Evolutionary conservation across 805 yeast genomes (phyloP).

Genomic region (Cyberlindnera meyerae): DNA sequence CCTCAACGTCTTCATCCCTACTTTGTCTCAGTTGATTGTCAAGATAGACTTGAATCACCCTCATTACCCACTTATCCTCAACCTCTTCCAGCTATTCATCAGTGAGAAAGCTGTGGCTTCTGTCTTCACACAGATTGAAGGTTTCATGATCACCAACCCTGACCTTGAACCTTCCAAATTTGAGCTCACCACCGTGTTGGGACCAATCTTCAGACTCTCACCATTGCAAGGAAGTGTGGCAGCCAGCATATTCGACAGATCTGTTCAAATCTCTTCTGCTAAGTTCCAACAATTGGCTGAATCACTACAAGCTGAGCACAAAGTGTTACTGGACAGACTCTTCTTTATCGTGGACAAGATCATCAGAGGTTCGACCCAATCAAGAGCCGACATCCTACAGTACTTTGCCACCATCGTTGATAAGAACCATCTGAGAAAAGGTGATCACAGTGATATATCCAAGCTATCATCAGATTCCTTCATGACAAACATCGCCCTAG

Average conservation of each 20-base stretch:
- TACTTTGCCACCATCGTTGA: constrained; percentile 76
- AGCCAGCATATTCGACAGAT: constrained; percentile 38
- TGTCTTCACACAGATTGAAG: constrained; percentile 50
- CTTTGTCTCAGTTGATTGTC: constrained; percentile 33
- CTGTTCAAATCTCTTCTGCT: constrained; percentile 30
- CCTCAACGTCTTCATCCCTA: constrained; percentile 42
- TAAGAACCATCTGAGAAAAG: constrained; percentile 80
- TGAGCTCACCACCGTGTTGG: constrained; percentile 64
- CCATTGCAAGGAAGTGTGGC: constrained; percentile 58
- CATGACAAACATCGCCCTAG: constrained; percentile 67
- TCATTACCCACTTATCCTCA: constrained; percentile 47
- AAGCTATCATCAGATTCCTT: constrained; percentile 74
- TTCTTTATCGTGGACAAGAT: constrained; percentile 69
- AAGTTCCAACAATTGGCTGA: constrained; percentile 49
- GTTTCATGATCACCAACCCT: constrained; percentile 42
- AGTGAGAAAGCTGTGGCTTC: constrained; percentile 59
- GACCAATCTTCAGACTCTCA: constrained; percentile 71
- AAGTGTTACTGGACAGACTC: constrained; percentile 53
- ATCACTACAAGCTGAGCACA: constrained; percentile 61
- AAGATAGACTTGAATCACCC: constrained; percentile 44
- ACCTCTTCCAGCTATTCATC: constrained; percentile 53
- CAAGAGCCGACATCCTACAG: constrained; percentile 59
- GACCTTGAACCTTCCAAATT: constrained; percentile 43
- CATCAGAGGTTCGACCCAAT: constrained; percentile 62
- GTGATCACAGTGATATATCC: constrained; percentile 68